Evolutionary conservation across 2,329 filamentous ascomycete species (phyloP).

Genomic region (Colletotrichum gigasporum): DNA sequence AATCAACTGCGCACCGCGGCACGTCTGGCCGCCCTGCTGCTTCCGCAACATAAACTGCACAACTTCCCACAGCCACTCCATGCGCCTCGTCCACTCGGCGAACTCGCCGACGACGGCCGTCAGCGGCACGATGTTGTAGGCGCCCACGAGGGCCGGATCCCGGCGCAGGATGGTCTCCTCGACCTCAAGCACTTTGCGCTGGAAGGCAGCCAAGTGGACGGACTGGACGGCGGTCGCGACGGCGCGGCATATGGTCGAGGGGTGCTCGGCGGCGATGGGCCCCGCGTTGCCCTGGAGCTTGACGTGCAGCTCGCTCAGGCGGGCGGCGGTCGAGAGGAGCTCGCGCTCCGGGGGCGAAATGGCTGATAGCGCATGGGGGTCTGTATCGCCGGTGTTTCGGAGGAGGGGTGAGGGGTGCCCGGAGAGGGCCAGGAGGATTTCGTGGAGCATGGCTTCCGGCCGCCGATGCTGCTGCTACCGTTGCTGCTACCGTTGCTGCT

Average conservation of each 20-base stretch:
- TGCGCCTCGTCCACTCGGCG: slow-evolving; percentile 81
- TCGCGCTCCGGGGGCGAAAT: slow-evolving; percentile 84
- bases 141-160: slow-evolving; percentile 84
- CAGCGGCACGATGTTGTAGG: slow-evolving; percentile 91
- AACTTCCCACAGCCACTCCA: slow-evolving; percentile 87
- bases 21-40: slow-evolving; percentile 48
- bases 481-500: not conserved
- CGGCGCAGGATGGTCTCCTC: slow-evolving; percentile 80
- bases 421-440: slow-evolving; percentile 95
- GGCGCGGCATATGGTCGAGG: slow-evolving; percentile 86
- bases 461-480: not conserved
- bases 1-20: slow-evolving; percentile 79
- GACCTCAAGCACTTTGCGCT: slow-evolving; percentile 84
- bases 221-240: slow-evolving; percentile 82
- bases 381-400: slow-evolving; percentile 59
- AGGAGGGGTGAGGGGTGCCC: slow-evolving; percentile 93
- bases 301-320: slow-evolving; percentile 81
- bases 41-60: slow-evolving; percentile 71
- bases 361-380: slow-evolving; percentile 55
- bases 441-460: slow-evolving; percentile 82
- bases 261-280: slow-evolving; percentile 74
- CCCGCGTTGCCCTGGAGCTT: slow-evolving; percentile 74
- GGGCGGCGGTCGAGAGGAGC: slow-evolving; percentile 79
- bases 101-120: slow-evolving; percentile 87
- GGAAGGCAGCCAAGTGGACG: slow-evolving; percentile 81